phyloP scores from a whole-genome alignment of 2,329 filamentous ascomycete species.

The Blastomyces percursus region DNA sequence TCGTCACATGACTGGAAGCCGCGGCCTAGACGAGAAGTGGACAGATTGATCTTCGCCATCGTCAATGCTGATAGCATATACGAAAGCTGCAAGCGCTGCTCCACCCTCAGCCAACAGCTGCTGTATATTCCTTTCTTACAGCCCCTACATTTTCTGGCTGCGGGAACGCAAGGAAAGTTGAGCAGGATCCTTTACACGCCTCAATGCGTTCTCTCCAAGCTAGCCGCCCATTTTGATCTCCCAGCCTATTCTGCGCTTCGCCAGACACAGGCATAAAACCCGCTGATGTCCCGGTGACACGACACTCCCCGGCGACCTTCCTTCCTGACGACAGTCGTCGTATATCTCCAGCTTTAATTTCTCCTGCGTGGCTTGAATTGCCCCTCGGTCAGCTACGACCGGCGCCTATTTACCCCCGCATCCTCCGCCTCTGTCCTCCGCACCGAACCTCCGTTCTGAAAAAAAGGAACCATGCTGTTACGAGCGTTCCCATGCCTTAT shows the following conservation, averaged over 20 bases:
- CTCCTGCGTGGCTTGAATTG: neutral
- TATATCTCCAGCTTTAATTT: neutral
- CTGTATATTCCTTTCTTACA: neutral
- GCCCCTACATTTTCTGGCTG: neutral
- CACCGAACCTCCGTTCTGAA: neutral
- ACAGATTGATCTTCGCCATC: conserved; percentile 5
- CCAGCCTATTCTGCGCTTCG: neutral
- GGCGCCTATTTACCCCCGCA: neutral
- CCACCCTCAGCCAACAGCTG: neutral
- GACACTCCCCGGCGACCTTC: conserved; percentile 4
- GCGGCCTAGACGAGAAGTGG: neutral
- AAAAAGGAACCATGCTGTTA: conserved; percentile 11
- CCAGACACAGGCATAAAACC: conserved; percentile 21
- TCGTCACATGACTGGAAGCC: neutral
- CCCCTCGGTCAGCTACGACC: neutral
- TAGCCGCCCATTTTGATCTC: neutral
- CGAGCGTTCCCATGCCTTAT: conserved; percentile 14
- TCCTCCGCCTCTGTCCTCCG: neutral
- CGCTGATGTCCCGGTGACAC: conserved; percentile 36
- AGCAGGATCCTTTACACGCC: neutral
- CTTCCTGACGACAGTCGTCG: conserved; percentile 17
- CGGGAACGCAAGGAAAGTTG: neutral
- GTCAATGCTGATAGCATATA: neutral
- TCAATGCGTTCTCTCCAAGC: neutral
- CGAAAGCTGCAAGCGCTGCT: neutral